These are phyloP conservation scores for Colletotrichum tropicicola DNA, from an alignment of 2,329 filamentous ascomycete species.

Conservation along the genomic window DNA sequence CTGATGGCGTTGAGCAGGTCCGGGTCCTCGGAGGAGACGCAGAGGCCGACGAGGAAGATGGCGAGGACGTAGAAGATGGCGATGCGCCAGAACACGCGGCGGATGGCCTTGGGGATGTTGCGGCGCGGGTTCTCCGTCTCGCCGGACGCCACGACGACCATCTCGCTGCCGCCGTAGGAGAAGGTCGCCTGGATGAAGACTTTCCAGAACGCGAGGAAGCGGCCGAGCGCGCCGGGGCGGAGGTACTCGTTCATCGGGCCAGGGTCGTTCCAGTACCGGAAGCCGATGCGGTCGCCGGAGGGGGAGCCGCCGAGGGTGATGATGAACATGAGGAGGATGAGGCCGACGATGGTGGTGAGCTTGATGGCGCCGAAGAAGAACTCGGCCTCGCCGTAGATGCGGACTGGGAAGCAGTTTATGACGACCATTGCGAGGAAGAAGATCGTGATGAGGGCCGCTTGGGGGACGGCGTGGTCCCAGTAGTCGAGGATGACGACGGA, in stretches of 20 bases:
- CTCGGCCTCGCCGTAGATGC: conserved; percentile 63
- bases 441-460: conserved; percentile 44
- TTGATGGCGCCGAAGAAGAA: conserved; percentile 60
- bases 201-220: conserved; percentile 53
- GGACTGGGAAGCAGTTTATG: conserved; percentile 48
- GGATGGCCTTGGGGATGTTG: conserved; percentile 58
- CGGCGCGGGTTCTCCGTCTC: conserved; percentile 58
- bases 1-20: conserved; percentile 45
- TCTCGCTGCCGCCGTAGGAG: conserved; percentile 58
- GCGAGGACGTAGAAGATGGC: conserved; percentile 61
- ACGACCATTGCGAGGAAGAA: conserved; percentile 48
- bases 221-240: conserved; percentile 44
- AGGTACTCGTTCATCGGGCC: conserved; percentile 54
- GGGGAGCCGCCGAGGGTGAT: conserved; percentile 57
- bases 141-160: conserved; percentile 61
- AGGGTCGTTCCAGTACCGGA: conserved; percentile 54
- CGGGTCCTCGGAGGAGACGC: conserved; percentile 52
- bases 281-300: conserved; percentile 51
- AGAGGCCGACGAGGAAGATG: conserved; percentile 60
- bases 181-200: conserved; percentile 58
- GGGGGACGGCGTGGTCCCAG: conserved; percentile 43
- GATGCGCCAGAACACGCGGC: conserved; percentile 65
- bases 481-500: conserved; percentile 57
- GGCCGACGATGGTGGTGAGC: conserved; percentile 56
- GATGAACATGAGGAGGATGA: conserved; percentile 59